Evolutionary conservation across 164 flowering plant genomes (phyloP).

Genomic region (Amborella trichopoda): DNA sequence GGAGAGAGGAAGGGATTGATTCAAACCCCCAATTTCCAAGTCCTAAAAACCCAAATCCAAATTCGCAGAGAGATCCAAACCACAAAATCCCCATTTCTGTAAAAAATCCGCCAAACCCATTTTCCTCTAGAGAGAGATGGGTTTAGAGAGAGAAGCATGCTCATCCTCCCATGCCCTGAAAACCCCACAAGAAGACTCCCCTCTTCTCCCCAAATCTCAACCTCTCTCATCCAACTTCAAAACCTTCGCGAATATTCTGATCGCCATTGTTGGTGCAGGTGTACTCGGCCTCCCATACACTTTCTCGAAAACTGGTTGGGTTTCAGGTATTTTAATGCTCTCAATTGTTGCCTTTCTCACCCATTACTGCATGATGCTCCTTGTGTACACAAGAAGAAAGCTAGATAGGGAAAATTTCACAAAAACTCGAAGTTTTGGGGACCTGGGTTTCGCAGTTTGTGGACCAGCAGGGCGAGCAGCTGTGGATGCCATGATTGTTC

Average conservation of each 20-base stretch:
- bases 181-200: conserved; percentile 41
- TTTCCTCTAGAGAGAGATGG: conserved; percentile 12
- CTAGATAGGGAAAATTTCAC: conserved; percentile 16
- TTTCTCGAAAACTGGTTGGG: conserved; percentile 68
- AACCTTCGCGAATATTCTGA: conserved; percentile 82
- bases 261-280: conserved; percentile 83
- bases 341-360: conserved; percentile 38
- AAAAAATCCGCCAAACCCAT: no score
- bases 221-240: conserved; percentile 49
- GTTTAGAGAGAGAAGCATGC: conserved; percentile 19
- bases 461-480: conserved; percentile 31
- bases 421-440: conserved; percentile 42
- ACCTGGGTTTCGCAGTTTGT: conserved; percentile 40
- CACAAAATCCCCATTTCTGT: neutral
- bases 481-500: conserved; percentile 42
- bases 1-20: no score
- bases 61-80: no score
- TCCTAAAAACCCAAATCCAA: no score
- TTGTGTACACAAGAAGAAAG: conserved; percentile 28
- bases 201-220: conserved; percentile 23
- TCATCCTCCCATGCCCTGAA: conserved; percentile 24
- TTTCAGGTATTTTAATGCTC: conserved; percentile 34
- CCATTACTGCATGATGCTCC: conserved; percentile 69
- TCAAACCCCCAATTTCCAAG: no score
- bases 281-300: conserved; percentile 79